Percentiles rank a stretch among this genome's conserved stretches.
Conservation (phyloP, 2,329 filamentous ascomycete species). For the Hypoxylon sp. region DNA sequence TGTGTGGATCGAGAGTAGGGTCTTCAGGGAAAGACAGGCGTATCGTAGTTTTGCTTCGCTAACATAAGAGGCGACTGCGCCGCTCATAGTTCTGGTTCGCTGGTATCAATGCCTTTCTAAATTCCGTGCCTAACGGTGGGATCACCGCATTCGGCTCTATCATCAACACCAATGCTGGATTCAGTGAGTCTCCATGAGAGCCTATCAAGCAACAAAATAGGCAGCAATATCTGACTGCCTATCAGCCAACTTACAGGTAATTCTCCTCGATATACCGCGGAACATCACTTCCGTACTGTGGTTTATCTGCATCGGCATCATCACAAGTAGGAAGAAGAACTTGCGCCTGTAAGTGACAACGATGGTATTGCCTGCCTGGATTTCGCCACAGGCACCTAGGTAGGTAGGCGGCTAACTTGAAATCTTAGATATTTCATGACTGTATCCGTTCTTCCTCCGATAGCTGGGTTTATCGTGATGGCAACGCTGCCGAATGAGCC, state of each 20-base stretch:
- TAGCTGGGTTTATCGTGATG: constrained; percentile 57
- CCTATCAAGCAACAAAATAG: no score
- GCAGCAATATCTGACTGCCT: constrained; percentile 8
- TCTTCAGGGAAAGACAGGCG: no score
- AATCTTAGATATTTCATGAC: constrained; percentile 58
- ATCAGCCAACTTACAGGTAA: constrained; percentile 56
- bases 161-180: constrained; percentile 56
- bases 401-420: constrained; percentile 11
- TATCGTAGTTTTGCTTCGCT: constrained; percentile 2
- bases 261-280: constrained; percentile 57
- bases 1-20: not conserved
- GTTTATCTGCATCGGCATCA: constrained; percentile 56
- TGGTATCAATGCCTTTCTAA: constrained; percentile 57
- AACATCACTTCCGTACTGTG: constrained; percentile 55
- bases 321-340: constrained; percentile 55
- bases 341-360: constrained; percentile 52
- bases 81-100: constrained; percentile 56
- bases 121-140: constrained; percentile 57
- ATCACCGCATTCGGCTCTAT: constrained; percentile 56
- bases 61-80: not conserved
- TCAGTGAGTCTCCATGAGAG: constrained; percentile 50
- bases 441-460: constrained; percentile 55
- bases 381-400: no score
- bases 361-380: not conserved
- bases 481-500: constrained; percentile 55